Base-by-base conservation (phyloP, 2,329 filamentous ascomycete genomes). In the Sclerotinia trifoliorum region DNA sequence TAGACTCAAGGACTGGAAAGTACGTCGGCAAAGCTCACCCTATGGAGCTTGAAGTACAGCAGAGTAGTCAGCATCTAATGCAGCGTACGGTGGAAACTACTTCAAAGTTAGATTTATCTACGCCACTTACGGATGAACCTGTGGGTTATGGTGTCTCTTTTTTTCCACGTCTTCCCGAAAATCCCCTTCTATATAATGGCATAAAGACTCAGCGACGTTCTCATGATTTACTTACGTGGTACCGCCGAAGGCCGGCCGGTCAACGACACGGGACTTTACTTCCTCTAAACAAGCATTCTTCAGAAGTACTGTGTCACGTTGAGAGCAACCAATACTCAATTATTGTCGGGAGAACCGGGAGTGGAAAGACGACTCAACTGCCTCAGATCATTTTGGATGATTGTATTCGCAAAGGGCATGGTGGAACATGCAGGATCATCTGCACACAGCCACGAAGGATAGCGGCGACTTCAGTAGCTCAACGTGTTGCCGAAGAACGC, bases 401-500 rank as follows among this genome's bases (percentile, higher is more conserved):
- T 74, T 82, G 97, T 69, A 96, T 96, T 72, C 83, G 85, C 70
- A 84, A 85, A 55, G 87, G 89, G 11, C 82, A 94, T 15, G 94
- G 94, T 4, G 85, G 85, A 21, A 85, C 86, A 15, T 91, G 89
- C 48, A 97, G 95, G 75, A 95, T 99, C 71, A 87, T 98, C 68
- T 96, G 96, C 75, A 98, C 94, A 0, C 95, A 99, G 75, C 95
- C 95, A 17, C 88, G 94, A 67, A 87, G 95, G 77, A 97, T 99
- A 71, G 97, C 94, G 17, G 94, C 95, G 2, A 85, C 97, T 5
- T 93, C 94, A 62, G 85, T 98, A 70, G 95, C 95, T 5, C 93
- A 97, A 78, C 89, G 95, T 73, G 95, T 98, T 3, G 92, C 92
- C 46, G 92, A 96, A 73, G 95, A 99, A 79, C 86, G 94, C 69